Evolutionary conservation across 805 yeast genomes (phyloP), one percentile per base, ranked within the genome.

Genomic region (Candida endomychidarum): DNA sequence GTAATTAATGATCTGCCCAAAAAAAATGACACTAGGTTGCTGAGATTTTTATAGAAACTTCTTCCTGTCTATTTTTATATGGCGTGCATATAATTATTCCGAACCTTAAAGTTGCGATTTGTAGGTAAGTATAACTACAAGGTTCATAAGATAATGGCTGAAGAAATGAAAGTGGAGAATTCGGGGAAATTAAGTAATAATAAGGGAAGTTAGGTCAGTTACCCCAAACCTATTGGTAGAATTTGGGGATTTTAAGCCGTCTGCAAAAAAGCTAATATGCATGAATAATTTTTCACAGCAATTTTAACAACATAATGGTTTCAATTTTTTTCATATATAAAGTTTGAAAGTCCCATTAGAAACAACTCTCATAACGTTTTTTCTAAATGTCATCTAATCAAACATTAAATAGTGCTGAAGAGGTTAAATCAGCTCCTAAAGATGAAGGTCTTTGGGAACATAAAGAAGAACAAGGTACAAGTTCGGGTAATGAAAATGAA

Each of bases 311-410:
- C 11, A n/a, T n/a, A n/a, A n/a, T n/a, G n/a, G n/a, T n/a, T n/a
- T n/a, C n/a, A n/a, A n/a, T n/a, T n/a, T n/a, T n/a, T n/a, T n/a
- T n/a, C 22, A 20, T n/a, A 29, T 29, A 29, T 18, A 29, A 29
- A 18, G 23, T 29, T 29, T 18, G n/a, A 17, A 15, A 12, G 10
- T 7, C 17, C 20, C 21, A 7, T 28, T 16, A 8, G n/a, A n/a
- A n/a, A n/a, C n/a, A n/a, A n/a, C n/a, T n/a, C n/a, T n/a, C n/a
- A n/a, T n/a, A n/a, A n/a, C n/a, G n/a, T n/a, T n/a, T n/a, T n/a
- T n/a, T n/a, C n/a, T n/a, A n/a, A n/a, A 45, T 45, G 48, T 41
- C 46, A 16, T 45, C 49, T n/a, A 41, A 45, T 23, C 40, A 41
- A 26, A 45, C 49, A 4, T 42, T 45, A 28, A 42, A 33, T 24